Evolutionary conservation across 768 basidiomycete species (phyloP).

Genomic region (Mycena alexandri): DNA sequence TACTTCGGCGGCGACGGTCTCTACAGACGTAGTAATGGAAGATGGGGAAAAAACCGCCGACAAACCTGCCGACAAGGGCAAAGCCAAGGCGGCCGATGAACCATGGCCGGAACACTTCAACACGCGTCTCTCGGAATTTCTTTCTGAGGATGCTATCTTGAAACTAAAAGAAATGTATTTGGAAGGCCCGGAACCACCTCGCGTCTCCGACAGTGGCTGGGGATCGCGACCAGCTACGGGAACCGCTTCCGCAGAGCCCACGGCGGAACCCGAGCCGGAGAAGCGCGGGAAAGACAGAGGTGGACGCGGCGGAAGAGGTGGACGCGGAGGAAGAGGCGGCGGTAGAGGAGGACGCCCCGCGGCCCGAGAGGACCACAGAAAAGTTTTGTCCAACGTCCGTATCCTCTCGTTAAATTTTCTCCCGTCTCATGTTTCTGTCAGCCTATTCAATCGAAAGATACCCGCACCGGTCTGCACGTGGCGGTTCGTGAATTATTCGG

Average conservation of each 20-base stretch:
- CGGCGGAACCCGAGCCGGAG: slow-evolving; percentile 43
- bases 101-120: slow-evolving; percentile 79
- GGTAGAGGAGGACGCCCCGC: slow-evolving; percentile 54
- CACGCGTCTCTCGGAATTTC: slow-evolving; percentile 67
- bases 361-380: slow-evolving; percentile 73
- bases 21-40: slow-evolving; percentile 32
- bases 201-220: slow-evolving; percentile 84
- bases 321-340: slow-evolving; percentile 58
- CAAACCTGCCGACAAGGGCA: slow-evolving; percentile 31
- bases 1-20: slow-evolving; percentile 31
- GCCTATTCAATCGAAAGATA: slow-evolving; percentile 87
- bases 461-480: slow-evolving; percentile 86
- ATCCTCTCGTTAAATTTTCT: slow-evolving; percentile 31
- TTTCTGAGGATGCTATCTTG: slow-evolving; percentile 70
- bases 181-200: slow-evolving; percentile 85
- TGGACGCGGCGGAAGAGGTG: slow-evolving; percentile 55
- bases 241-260: slow-evolving; percentile 31
- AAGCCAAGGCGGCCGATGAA: slow-evolving; percentile 46
- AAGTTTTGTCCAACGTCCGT: slow-evolving; percentile 86
- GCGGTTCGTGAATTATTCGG: slow-evolving; percentile 82
- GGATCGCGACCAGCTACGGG: slow-evolving; percentile 55
- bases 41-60: slow-evolving; percentile 9
- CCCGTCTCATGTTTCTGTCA: slow-evolving; percentile 50
- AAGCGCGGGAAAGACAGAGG: slow-evolving; percentile 53
- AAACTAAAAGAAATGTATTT: slow-evolving; percentile 80